Base-by-base conservation (phyloP, 2,329 filamentous ascomycete species). In the Passalora sequoiae region DNA sequence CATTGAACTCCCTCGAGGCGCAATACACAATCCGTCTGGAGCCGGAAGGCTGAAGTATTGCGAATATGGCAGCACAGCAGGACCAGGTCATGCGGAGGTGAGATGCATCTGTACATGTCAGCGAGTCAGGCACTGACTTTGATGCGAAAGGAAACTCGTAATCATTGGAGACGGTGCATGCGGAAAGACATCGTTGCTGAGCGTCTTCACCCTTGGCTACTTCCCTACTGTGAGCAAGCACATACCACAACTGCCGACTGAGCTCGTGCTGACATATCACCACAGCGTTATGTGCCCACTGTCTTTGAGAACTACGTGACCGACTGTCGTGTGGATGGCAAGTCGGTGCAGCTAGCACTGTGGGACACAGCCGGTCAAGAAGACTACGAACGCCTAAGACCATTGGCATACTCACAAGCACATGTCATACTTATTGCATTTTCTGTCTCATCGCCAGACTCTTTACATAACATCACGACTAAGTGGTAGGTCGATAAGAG, bases 291-390 rank as follows among this genome's bases (percentile, higher is more conserved):
- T 66, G 89, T 95, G 39, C 92, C 92, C 1, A 98, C 92, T 35
- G 92, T 98, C 27, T 98, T 98, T 68, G 92, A 98, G 66, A 98
- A 98, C 72, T 98, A 98, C 63, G 92, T 98, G 54, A 98, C 92
- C 58, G 92, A 98, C 71, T 98, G 92, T 69, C 80, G 91, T 71
- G 92, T 98, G 48, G 92, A 98, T 65, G 92, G 92, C 61, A 95
- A 95, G 66, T 95, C 88, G n/a, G 92, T 98, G 28, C 92, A 98
- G 71, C 77, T 98, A 52, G 92, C 92, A 39, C 74, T 98, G 59
- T 98, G 92, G 92, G 92, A 98, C 81, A 98, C 92, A n/a, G 92
- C 92, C 39, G 92, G 92, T 48, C 92, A 98, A 69, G 92, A 98
- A 76, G 92, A 98, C 66, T 98, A 98, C 67, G 92, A 98, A 69